A percentile compares a stretch with the other conserved stretches of the same genome.
Conservation (phyloP, 2,329 filamentous ascomycete genomes). For the Trichophyton benhamiae region DNA sequence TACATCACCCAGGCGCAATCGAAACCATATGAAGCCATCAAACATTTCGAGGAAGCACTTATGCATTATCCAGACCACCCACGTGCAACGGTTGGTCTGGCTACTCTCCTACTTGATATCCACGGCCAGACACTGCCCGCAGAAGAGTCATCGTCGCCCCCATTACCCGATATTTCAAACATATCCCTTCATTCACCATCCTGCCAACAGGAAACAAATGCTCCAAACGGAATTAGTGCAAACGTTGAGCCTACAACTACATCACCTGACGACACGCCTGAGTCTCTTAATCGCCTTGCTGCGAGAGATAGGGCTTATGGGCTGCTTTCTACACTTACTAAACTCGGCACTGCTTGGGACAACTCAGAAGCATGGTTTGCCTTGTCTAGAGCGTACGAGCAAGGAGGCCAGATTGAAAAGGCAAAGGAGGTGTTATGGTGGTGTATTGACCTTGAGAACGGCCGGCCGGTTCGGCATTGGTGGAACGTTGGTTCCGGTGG, state of each 20-base stretch:
- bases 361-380: slow-evolving; percentile 86
- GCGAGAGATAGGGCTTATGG: slow-evolving; percentile 80
- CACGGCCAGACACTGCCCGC: slow-evolving; percentile 46
- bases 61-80: slow-evolving; percentile 69
- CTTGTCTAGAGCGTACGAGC: slow-evolving; percentile 75
- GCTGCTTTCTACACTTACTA: slow-evolving; percentile 69
- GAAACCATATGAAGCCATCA: slow-evolving; percentile 55
- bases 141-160: slow-evolving; percentile 22
- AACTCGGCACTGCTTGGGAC: slow-evolving; percentile 79
- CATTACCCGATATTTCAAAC: slow-evolving; percentile 19
- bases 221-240: background rate
- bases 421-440: slow-evolving; percentile 92
- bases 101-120: slow-evolving; percentile 74
- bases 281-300: slow-evolving; percentile 68
- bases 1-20: slow-evolving; percentile 51
- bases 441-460: slow-evolving; percentile 91
- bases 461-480: slow-evolving; percentile 68
- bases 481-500: slow-evolving; percentile 53
- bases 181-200: slow-evolving; percentile 15
- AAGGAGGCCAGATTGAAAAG: slow-evolving; percentile 72
- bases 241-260: background rate
- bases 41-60: slow-evolving; percentile 71
- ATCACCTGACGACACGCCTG: slow-evolving; percentile 42
- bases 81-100: slow-evolving; percentile 65
- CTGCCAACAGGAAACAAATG: slow-evolving; percentile 8